These are phyloP conservation scores for Stephania yunnanensis DNA, from an alignment of 164 flowering plant species.

Conservation along the genomic window DNA sequence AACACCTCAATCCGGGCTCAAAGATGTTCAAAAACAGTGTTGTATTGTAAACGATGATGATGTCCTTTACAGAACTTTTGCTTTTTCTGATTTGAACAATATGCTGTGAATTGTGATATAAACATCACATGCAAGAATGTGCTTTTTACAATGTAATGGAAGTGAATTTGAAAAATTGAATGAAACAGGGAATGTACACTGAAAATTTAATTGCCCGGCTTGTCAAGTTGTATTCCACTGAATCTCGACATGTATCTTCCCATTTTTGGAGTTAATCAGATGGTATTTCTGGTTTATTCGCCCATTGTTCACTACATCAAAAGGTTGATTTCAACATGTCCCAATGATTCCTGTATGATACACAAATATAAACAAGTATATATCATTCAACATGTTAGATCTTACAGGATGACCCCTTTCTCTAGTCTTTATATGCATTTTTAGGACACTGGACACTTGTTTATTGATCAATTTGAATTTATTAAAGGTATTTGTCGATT, in stretches of 20 bases:
- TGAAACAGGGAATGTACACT: conserved; percentile 5
- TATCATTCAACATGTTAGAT: too few relatives aligned
- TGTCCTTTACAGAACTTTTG: not conserved
- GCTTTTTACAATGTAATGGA: not conserved
- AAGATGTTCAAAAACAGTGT: too few relatives aligned
- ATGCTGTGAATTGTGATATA: not conserved
- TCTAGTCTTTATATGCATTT: too few relatives aligned
- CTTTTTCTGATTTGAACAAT: not conserved
- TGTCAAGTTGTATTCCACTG: conserved; percentile 47
- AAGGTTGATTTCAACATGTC: conserved; percentile 71
- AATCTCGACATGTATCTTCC: conserved; percentile 61
- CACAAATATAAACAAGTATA: not conserved
- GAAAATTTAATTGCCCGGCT: not conserved
- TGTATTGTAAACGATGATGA: not conserved
- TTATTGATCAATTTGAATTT: too few relatives aligned
- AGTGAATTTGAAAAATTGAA: not conserved
- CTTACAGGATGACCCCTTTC: too few relatives aligned
- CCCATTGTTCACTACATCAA: conserved; percentile 76
- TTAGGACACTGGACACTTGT: too few relatives aligned
- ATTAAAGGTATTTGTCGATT: too few relatives aligned
- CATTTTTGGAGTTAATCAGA: conserved; percentile 75
- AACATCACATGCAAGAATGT: not conserved
- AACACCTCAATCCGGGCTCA: too few relatives aligned
- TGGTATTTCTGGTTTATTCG: conserved; percentile 78
- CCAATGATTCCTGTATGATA: conserved; percentile 58